phyloP scores from a whole-genome alignment of 345 rosid species.

The Lepidium didymum region DNA sequence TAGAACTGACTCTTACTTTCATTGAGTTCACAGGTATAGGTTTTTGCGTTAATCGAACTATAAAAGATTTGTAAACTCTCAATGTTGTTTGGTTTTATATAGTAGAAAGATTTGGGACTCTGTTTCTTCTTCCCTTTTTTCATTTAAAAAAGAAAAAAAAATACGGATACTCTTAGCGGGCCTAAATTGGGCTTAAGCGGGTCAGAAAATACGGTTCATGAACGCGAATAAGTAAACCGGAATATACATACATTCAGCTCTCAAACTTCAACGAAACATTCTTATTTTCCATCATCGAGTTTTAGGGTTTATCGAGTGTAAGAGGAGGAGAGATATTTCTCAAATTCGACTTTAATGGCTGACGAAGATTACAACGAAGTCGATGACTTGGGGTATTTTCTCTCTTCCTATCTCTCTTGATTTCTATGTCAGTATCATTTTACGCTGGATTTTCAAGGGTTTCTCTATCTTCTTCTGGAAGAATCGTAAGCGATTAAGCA shows the following conservation, averaged over 20 bases:
- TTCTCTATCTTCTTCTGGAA: neutral
- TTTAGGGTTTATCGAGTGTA: constrained; percentile 12
- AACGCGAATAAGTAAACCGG: neutral
- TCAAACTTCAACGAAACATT: too few relatives aligned
- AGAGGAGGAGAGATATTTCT: neutral
- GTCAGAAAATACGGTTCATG: neutral
- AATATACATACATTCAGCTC: neutral
- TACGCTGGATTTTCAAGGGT: neutral
- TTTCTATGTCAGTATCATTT: neutral
- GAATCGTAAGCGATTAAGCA: neutral
- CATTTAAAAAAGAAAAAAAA: too few relatives aligned
- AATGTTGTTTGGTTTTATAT: neutral
- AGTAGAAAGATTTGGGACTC: neutral
- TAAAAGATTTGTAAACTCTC: neutral
- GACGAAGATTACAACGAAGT: constrained; percentile 71
- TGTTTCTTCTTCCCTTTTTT: too few relatives aligned
- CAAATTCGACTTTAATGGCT: constrained; percentile 41
- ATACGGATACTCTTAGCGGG: neutral
- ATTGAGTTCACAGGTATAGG: neutral
- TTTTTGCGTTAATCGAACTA: neutral
- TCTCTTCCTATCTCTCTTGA: neutral
- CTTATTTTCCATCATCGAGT: neutral
- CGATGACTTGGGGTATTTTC: constrained; percentile 54
- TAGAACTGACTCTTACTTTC: neutral
- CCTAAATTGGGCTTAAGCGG: neutral